These are phyloP conservation scores for Ogataea pilisensis DNA, from an alignment of 805 yeast species.

Conservation along the genomic window DNA sequence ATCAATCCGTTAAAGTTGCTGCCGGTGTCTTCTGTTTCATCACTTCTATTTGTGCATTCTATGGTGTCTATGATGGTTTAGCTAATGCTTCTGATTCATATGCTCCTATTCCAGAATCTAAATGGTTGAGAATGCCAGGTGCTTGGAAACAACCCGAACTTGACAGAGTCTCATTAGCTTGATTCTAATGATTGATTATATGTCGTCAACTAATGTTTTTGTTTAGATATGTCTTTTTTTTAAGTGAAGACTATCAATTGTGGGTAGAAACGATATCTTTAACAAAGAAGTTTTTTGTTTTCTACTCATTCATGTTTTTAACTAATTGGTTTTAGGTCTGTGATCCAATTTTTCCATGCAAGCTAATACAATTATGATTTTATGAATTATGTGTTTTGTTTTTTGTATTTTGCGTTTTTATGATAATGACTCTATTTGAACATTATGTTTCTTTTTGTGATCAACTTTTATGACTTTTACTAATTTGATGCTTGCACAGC, in stretches of 20 bases:
- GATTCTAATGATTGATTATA: background rate
- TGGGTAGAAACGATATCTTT: no score
- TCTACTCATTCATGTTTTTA: no score
- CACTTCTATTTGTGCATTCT: conserved; percentile 38
- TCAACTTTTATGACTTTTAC: no score
- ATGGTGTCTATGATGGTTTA: conserved; percentile 40
- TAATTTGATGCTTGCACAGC: background rate
- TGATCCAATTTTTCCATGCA: background rate
- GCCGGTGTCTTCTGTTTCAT: conserved; percentile 43
- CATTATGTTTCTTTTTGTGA: no score
- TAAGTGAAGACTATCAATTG: no score
- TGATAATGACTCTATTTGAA: background rate
- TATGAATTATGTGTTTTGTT: background rate
- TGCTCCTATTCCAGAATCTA: conserved; percentile 24
- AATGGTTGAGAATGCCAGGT: conserved; percentile 31
- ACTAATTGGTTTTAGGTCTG: background rate
- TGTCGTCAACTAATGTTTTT: background rate
- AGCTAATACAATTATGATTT: background rate
- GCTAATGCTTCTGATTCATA: conserved; percentile 26
- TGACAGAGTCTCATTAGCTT: conserved; percentile 15
- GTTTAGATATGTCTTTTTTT: no score
- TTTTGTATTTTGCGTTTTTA: background rate
- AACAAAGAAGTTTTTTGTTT: no score
- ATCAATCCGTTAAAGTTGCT: conserved; percentile 30
- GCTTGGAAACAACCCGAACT: conserved; percentile 22